Base-by-base conservation (phyloP, 2,329 filamentous ascomycete species). In the Pyrenochaeta sp. region DNA sequence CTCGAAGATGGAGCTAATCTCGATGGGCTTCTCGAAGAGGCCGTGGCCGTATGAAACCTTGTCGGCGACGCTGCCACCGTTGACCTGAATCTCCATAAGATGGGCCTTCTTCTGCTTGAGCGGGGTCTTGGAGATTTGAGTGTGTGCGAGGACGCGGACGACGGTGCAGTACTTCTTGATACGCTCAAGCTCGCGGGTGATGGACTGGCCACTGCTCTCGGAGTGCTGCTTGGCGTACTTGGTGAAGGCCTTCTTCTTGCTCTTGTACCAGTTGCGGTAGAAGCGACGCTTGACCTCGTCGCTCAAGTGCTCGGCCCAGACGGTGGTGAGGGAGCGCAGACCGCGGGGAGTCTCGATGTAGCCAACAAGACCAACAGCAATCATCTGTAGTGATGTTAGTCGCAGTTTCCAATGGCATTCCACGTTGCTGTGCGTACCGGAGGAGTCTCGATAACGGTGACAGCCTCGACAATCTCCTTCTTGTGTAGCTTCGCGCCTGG, bases 191-290 rank as follows among this genome's bases (percentile, higher is more conserved):
- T 99, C 95, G 81, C 92, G 91, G 83, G 91, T 93, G 86, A 98
- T 91, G 79, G 92, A 93, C 75, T 91, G 85, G 78, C 92, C 93
- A 84, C 83, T 91, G 86, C 85, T 90, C 87, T 98, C 94, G 69
- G 94, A 93, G 90, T 98, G 92, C 90, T 96, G 94, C 92, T 98
- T 99, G 87, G 95, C 92, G 86, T 99, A 99, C 88, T 96, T 97
- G 88, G 95, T 99, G 88, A 99, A 99, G 66, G 95, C 95, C 94
- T 99, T 99, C 92, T 97, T 98, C 93, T 99, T 99, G 89, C 90
- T 93, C 91, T 97, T 97, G 91, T 99, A 99, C 95, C 95, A 99
- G 91, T 99, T 99, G 93, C 98, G 98, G 92, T 99, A 99, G 92
- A 99, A 99, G 81, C 95, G 92, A 79, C 95, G 92, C 91, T 97